Evolutionary conservation across 768 basidiomycete species (phyloP).

Genomic region (Suillus decipiens): DNA sequence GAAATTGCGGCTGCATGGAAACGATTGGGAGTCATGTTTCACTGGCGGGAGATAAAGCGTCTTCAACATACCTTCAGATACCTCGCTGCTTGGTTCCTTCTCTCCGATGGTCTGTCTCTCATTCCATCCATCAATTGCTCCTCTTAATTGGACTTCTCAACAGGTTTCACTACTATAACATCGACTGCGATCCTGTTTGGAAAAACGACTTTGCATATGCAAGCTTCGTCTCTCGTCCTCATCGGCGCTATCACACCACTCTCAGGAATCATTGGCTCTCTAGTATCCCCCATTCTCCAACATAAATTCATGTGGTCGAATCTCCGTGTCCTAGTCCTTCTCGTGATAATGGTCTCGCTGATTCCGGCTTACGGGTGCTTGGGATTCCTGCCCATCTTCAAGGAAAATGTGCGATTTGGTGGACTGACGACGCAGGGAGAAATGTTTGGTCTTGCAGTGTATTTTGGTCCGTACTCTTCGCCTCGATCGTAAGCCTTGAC

Average conservation of each 20-base stretch:
- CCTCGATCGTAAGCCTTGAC: background rate
- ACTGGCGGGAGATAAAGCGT: constrained; percentile 67
- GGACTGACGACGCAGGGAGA: constrained; percentile 79
- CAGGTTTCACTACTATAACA: constrained; percentile 90
- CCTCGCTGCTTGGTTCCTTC: constrained; percentile 91
- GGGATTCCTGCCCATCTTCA: constrained; percentile 65
- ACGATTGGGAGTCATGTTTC: constrained; percentile 72
- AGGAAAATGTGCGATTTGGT: constrained; percentile 50
- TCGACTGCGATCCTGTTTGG: constrained; percentile 91
- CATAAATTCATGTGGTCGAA: constrained; percentile 65
- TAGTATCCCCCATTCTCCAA: constrained; percentile 80
- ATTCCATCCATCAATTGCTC: background rate
- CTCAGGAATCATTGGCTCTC: constrained; percentile 80
- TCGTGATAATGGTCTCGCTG: constrained; percentile 65
- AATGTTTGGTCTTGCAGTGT: constrained; percentile 82
- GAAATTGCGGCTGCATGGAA: constrained; percentile 77
- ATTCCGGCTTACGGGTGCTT: constrained; percentile 84
- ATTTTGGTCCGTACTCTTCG: constrained; percentile 61
- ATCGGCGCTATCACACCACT: constrained; percentile 78
- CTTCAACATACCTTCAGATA: constrained; percentile 87
- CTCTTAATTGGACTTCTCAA: background rate
- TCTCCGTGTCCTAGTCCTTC: constrained; percentile 59
- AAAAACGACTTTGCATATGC: constrained; percentile 85
- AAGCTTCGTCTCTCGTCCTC: constrained; percentile 72
- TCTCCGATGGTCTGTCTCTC: constrained; percentile 74